A percentile compares a stretch with the other conserved stretches of the same genome.
Evolutionary conservation across 2,329 filamentous ascomycete species (phyloP).

Genomic region (Nemania abortiva): DNA sequence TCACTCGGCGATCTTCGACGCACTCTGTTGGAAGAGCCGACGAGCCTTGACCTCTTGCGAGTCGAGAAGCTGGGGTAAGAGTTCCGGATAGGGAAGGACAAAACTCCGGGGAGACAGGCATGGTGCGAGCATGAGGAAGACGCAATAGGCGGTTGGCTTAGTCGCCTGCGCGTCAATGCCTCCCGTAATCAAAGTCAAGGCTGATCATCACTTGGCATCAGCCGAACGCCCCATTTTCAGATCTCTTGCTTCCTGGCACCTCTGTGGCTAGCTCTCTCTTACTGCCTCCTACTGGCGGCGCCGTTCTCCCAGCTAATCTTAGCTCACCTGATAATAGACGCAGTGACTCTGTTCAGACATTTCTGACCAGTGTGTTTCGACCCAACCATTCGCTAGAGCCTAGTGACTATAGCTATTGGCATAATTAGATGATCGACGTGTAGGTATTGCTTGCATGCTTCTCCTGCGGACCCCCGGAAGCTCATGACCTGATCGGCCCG

Average conservation of each 20-base stretch:
- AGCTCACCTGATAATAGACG: conserved; percentile 32
- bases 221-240: conserved; percentile 26
- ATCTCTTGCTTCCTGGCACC: conserved; percentile 34
- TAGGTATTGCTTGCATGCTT: conserved; percentile 25
- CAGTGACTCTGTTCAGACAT: conserved; percentile 3
- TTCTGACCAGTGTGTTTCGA: conserved; percentile 26
- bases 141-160: conserved; percentile 19
- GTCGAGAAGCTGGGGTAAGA: conserved; percentile 23
- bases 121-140: not conserved
- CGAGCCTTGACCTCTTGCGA: conserved; percentile 15
- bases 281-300: conserved; percentile 29
- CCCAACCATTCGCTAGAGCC: conserved; percentile 14
- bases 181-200: conserved; percentile 38
- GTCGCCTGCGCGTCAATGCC: conserved; percentile 13
- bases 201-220: conserved; percentile 44
- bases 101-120: not conserved
- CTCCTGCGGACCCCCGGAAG: conserved; percentile 3
- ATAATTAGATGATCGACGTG: conserved; percentile 16
- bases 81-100: conserved; percentile 35
- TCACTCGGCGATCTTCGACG: conserved; percentile 27
- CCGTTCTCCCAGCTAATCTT: conserved; percentile 23
- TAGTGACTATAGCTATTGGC: conserved; percentile 17
- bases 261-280: too few species aligned
- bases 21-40: conserved; percentile 16
- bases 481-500: conserved; percentile 31